A percentile compares a stretch with the other conserved stretches of the same genome.
These are phyloP conservation scores for Diversispora eburnea DNA, from an alignment of 192 early-diverging fungal species.

Conservation along the genomic window DNA sequence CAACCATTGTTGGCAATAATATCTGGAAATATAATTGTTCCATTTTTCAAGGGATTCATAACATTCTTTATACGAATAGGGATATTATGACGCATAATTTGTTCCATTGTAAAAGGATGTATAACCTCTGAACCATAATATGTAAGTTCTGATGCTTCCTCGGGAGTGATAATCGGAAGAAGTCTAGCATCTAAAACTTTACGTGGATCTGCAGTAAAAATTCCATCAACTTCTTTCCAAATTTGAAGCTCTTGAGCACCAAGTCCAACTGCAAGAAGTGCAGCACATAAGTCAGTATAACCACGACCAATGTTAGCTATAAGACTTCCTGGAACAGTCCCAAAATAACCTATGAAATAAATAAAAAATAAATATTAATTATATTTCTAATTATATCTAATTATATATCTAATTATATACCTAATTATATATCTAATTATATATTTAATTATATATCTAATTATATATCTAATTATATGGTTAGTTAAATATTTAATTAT, in stretches of 20 bases:
- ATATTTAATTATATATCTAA: slow-evolving; percentile 15
- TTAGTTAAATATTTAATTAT: background rate
- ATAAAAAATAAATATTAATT: background rate
- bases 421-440: slow-evolving; percentile 9
- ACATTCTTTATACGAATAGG: slow-evolving; percentile 99
- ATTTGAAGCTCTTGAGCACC: slow-evolving; percentile 92
- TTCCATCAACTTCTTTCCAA: slow-evolving; percentile 99
- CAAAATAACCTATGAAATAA: slow-evolving; percentile 74
- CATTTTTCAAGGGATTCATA: slow-evolving; percentile 85
- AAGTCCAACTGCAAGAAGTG: slow-evolving; percentile 86
- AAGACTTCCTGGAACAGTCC: slow-evolving; percentile 93
- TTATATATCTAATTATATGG: slow-evolving; percentile 15
- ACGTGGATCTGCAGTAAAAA: slow-evolving; percentile 97
- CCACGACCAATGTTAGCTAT: slow-evolving; percentile 91
- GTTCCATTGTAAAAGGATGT: slow-evolving; percentile 99
- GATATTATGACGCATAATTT: slow-evolving; percentile 93
- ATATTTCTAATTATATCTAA: slow-evolving; percentile 1
- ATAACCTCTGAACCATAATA: slow-evolving; percentile 96
- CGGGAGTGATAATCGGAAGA: slow-evolving; percentile 91
- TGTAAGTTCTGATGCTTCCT: slow-evolving; percentile 96
- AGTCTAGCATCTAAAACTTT: slow-evolving; percentile 85
- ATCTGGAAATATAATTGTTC: slow-evolving; percentile 93
- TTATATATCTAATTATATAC: slow-evolving; percentile 9
- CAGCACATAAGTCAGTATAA: slow-evolving; percentile 97
- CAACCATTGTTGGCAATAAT: slow-evolving; percentile 50